Conservation (phyloP, 805 yeast species). For the Sugiyamaella mastotermitis region DNA sequence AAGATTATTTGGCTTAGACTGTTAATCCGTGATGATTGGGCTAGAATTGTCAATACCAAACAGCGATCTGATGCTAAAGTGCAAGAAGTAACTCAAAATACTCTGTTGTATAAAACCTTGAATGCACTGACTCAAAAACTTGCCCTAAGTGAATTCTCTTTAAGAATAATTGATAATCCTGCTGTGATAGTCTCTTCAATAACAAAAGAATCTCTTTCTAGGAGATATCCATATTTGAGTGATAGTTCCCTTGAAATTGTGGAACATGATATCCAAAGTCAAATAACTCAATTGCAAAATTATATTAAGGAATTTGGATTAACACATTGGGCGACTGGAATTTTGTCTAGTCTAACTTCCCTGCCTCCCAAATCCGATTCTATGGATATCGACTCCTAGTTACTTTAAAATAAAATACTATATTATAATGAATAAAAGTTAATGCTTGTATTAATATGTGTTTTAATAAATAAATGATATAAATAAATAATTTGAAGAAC, state of each 20-base stretch:
- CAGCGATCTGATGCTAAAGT: slow-evolving; percentile 38
- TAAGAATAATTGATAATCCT: not conserved
- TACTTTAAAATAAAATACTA: no score
- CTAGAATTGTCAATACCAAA: slow-evolving; percentile 31
- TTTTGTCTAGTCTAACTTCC: no score
- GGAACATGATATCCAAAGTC: not conserved
- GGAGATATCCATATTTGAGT: no score
- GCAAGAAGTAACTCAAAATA: slow-evolving; percentile 35
- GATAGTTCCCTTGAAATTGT: no score
- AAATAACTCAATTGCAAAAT: not conserved
- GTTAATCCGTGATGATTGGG: slow-evolving; percentile 47
- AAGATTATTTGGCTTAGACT: slow-evolving; percentile 55
- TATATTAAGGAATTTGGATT: not conserved
- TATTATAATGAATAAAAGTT: no score
- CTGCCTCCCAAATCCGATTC: no score
- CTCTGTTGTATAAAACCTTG: slow-evolving; percentile 19
- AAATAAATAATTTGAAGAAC: no score
- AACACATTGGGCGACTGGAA: slow-evolving; percentile 19
- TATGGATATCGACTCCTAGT: no score
- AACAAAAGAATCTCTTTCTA: no score
- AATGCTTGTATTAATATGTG: no score
- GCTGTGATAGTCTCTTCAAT: not conserved
- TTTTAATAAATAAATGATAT: no score
- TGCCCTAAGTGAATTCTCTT: not conserved
- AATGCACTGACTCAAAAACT: not conserved